Base-by-base conservation (phyloP, 768 basidiomycete genomes). In the Clavulina sp. region DNA sequence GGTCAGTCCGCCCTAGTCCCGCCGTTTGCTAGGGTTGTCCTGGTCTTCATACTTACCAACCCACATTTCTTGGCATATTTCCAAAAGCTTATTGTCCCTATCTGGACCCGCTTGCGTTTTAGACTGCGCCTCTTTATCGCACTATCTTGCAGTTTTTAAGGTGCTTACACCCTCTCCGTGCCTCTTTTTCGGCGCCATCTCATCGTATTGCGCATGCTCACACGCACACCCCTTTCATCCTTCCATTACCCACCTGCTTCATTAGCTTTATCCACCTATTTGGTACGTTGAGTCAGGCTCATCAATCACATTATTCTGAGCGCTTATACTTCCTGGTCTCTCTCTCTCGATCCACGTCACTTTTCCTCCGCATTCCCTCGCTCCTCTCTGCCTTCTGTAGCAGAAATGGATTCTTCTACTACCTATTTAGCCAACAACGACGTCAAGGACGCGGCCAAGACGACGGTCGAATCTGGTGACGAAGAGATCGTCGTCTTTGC, bases 401-500 rank as follows among this genome's bases (percentile, higher is more conserved):
- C 36, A 46, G 43, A 46, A 46, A 46, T 46, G 43, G 43, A 46
- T 13, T 9, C 43, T 28, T 24, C 13, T 16, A 13, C 13, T 9
- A 13, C 43, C 26, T 46, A 46, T 46, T 46, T 46, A 46, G 13
- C 43, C 26, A 24, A 46, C 43, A 26, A 13, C 43, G 26, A 13
- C 13, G 9, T 9, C 43, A 46, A 9, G 9, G 9, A 16, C 13
- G 9, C 34, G 9, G 19, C 19, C 34, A 19, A 19, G 9, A 9
- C 26, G 9, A 9, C 43, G 13, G 43, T 46, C 26, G 43, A 46
- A 46, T 46, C 43, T 13, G 13, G 9, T 26, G 43, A 46, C 26
- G 43, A 46, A 28, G 43, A 46, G 43, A 46, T 46, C 43, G 26
- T 46, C 13, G 43, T 46, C 26, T 46, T 46, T 46, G 43, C 43